Evolutionary conservation across 2,329 filamentous ascomycete species (phyloP).

Genomic region (Trichoderma arundinaceum): DNA sequence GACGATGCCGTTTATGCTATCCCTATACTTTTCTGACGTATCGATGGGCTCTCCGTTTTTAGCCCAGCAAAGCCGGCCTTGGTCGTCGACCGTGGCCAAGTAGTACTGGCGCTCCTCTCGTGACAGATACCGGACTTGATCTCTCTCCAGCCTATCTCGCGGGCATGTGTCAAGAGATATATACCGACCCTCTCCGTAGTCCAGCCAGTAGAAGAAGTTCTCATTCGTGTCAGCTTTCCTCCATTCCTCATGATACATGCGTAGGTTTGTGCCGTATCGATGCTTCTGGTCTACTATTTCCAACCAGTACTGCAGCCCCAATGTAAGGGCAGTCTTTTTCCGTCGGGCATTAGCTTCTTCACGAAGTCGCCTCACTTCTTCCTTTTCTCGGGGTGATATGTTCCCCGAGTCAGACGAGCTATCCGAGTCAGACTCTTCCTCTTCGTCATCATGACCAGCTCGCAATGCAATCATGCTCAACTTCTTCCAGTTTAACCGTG

Average conservation of each 20-base stretch:
- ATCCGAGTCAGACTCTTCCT: constrained; percentile 52
- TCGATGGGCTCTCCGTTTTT: constrained; percentile 81
- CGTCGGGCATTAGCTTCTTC: constrained; percentile 61
- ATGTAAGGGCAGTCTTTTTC: constrained; percentile 72
- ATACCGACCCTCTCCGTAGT: constrained; percentile 75
- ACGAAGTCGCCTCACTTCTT: constrained; percentile 50
- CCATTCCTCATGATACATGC: constrained; percentile 85
- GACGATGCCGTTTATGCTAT: constrained; percentile 78
- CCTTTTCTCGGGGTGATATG: constrained; percentile 47
- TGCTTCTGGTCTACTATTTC: constrained; percentile 89
- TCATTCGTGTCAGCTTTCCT: constrained; percentile 76
- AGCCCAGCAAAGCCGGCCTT: constrained; percentile 83
- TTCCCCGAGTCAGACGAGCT: constrained; percentile 40
- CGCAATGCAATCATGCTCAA: constrained; percentile 71
- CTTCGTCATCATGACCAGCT: constrained; percentile 70
- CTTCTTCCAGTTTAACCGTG: constrained; percentile 76
- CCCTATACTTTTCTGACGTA: constrained; percentile 75
- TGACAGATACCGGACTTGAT: constrained; percentile 83
- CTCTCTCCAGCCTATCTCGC: constrained; percentile 73
- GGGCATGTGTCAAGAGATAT: constrained; percentile 75
- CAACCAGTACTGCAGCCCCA: constrained; percentile 84
- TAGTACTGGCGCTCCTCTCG: constrained; percentile 83
- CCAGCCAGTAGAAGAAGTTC: constrained; percentile 95
- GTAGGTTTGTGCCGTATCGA: constrained; percentile 81
- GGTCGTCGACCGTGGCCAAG: constrained; percentile 73